phyloP scores from a whole-genome alignment of 2,329 filamentous ascomycete species.

The Sclerotinia glacialis region DNA sequence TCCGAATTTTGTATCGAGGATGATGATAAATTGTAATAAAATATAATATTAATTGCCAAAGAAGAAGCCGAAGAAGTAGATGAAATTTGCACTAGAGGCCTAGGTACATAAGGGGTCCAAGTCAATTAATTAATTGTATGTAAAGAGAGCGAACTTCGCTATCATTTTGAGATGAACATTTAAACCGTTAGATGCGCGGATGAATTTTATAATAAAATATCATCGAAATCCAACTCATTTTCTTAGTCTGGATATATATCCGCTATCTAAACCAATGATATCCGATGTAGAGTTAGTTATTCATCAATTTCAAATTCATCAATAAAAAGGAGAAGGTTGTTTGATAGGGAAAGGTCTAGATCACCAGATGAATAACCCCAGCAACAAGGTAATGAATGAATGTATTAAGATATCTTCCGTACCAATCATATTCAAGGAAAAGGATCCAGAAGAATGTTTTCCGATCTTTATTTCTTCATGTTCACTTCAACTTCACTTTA shows the following conservation, averaged over 20 bases:
- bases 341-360: constrained; percentile 4
- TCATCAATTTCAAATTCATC: not conserved
- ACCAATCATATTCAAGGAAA: not conserved
- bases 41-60: no score
- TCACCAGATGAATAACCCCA: not conserved
- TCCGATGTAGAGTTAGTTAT: not conserved
- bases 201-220: not conserved
- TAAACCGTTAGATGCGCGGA: no score
- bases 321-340: not conserved
- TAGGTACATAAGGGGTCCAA: no score
- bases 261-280: not conserved
- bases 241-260: not conserved
- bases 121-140: no score
- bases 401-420: not conserved
- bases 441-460: not conserved
- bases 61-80: no score
- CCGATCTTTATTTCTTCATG: no score
- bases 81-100: no score
- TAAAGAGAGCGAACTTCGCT: no score
- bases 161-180: no score
- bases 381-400: no score
- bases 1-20: not conserved
- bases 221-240: not conserved
- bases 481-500: no score
- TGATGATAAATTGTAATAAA: not conserved